Percentiles rank a stretch among this genome's conserved stretches.
Conservation (phyloP, 768 basidiomycete genomes). For the Gelatoporia subvermispora region DNA sequence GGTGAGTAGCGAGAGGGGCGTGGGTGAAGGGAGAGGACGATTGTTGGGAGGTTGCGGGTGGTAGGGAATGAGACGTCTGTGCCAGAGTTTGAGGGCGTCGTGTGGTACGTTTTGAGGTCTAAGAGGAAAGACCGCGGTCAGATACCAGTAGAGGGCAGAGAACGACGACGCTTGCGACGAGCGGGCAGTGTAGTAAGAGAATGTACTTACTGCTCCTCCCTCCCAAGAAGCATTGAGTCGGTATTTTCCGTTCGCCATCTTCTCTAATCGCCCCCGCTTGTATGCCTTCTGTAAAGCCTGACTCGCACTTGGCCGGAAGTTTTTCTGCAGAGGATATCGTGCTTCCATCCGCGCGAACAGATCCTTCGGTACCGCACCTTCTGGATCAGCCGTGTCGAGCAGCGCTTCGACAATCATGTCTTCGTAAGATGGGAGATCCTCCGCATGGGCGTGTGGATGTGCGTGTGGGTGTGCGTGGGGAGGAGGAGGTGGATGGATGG, state of each 20-base stretch:
- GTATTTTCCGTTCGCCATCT: slow-evolving; percentile 69
- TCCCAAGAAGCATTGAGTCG: slow-evolving; percentile 74
- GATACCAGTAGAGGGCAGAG: background rate
- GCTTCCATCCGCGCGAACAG: slow-evolving; percentile 82
- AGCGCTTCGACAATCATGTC: slow-evolving; percentile 89
- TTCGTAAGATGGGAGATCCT: slow-evolving; percentile 82
- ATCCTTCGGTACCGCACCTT: slow-evolving; percentile 80
- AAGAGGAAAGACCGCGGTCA: slow-evolving; percentile 1
- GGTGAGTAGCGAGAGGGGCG: slow-evolving; percentile 35
- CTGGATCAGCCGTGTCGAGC: slow-evolving; percentile 56
- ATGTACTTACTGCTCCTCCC: slow-evolving; percentile 64
- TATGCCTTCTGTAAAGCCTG: slow-evolving; percentile 86
- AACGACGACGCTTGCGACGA: background rate
- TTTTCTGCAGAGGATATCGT: slow-evolving; percentile 79
- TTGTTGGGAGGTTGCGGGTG: slow-evolving; percentile 14
- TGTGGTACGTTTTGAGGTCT: slow-evolving; percentile 77
- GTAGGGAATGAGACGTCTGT: slow-evolving; percentile 23
- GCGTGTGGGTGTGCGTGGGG: slow-evolving; percentile 30
- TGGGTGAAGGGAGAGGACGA: slow-evolving; percentile 57
- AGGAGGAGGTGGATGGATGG: slow-evolving; percentile 29
- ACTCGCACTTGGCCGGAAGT: slow-evolving; percentile 85
- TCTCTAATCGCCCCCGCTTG: slow-evolving; percentile 77
- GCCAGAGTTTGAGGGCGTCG: slow-evolving; percentile 65
- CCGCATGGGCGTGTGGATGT: slow-evolving; percentile 26
- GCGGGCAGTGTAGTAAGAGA: background rate